Percentiles rank a stretch among this genome's conserved stretches.
These are phyloP conservation scores for Wickerhamomyces canadensis DNA, from an alignment of 805 yeast species.

Conservation along the genomic window DNA sequence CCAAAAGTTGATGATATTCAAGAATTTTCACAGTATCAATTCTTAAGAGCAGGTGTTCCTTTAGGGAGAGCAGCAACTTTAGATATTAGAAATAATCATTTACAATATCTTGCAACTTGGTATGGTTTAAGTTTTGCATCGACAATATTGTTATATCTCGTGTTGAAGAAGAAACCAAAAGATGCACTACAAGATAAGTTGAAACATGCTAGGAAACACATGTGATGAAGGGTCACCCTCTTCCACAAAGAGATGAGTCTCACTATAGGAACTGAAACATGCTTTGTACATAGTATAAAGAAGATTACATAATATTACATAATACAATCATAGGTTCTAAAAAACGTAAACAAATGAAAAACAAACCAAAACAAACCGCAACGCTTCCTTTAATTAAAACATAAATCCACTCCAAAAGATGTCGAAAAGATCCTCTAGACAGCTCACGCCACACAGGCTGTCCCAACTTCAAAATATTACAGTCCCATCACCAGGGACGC, in stretches of 20 bases:
- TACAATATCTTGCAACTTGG: constrained; percentile 94
- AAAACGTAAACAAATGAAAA: constrained; percentile 2
- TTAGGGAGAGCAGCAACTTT: constrained; percentile 78
- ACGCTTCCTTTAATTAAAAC: not conserved
- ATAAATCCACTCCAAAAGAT: constrained; percentile 1
- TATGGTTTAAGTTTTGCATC: constrained; percentile 1
- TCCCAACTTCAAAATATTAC: constrained; percentile 32
- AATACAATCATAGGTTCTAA: no score
- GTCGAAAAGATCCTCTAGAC: constrained; percentile 16
- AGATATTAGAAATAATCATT: constrained; percentile 80
- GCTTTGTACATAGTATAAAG: no score
- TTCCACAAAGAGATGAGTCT: no score
- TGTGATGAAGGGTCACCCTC: no score
- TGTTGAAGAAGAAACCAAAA: constrained; percentile 38
- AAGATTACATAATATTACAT: not conserved
- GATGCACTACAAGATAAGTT: constrained; percentile 42
- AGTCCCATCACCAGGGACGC: constrained; percentile 40
- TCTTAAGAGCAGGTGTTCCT: constrained; percentile 82
- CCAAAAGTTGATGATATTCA: constrained; percentile 14
- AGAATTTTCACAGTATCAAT: constrained; percentile 51
- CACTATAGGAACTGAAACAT: no score
- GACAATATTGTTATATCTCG: constrained; percentile 46
- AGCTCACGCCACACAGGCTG: constrained; percentile 31
- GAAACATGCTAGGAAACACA: constrained; percentile 40
- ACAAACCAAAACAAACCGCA: not conserved